These are phyloP conservation scores for Wallacemonas sp. DNA, from an alignment of 208 protist species.

Conservation along the genomic window DNA sequence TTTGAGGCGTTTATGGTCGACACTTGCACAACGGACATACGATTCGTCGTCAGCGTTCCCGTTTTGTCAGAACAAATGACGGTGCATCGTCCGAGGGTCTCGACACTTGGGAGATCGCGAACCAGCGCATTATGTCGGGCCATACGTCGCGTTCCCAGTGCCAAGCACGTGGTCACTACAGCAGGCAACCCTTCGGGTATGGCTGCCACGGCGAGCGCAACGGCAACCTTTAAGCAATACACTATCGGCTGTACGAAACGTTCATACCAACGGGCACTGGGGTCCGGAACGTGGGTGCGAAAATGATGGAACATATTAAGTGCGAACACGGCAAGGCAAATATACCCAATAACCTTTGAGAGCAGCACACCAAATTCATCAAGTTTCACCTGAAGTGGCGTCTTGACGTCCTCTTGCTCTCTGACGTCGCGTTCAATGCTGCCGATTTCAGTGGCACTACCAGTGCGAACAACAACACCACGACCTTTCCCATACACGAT, in stretches of 20 bases:
- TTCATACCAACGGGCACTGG: conserved; percentile 51
- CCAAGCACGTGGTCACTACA: conserved; percentile 96
- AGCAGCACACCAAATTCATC: conserved; percentile 96
- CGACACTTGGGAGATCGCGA: conserved; percentile 94
- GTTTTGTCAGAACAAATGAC: conserved; percentile 99
- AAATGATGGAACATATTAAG: conserved; percentile 90
- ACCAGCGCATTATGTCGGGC: conserved; percentile 95
- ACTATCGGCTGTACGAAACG: conserved; percentile 63
- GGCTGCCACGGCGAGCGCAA: conserved; percentile 97
- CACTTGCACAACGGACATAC: conserved; percentile 93
- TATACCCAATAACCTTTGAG: conserved; percentile 88
- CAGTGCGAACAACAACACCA: conserved; percentile 94
- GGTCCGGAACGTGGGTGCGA: conserved; percentile 70
- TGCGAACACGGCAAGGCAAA: conserved; percentile 88
- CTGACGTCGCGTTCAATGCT: conserved; percentile 89
- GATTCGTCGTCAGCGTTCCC: conserved; percentile 98
- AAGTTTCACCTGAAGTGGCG: conserved; percentile 95
- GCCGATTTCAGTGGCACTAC: conserved; percentile 93
- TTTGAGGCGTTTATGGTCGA: conserved; percentile 32
- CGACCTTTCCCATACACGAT: conserved; percentile 90
- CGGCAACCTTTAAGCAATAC: conserved; percentile 96
- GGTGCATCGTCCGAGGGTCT: conserved; percentile 97
- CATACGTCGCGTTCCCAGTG: conserved; percentile 96
- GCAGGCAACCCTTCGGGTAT: conserved; percentile 98
- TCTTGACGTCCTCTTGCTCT: conserved; percentile 88